Percentiles rank a stretch among this genome's conserved stretches.
Evolutionary conservation across 129 eudicot genomes (phyloP).

Genomic region (Escallonia rubra): DNA sequence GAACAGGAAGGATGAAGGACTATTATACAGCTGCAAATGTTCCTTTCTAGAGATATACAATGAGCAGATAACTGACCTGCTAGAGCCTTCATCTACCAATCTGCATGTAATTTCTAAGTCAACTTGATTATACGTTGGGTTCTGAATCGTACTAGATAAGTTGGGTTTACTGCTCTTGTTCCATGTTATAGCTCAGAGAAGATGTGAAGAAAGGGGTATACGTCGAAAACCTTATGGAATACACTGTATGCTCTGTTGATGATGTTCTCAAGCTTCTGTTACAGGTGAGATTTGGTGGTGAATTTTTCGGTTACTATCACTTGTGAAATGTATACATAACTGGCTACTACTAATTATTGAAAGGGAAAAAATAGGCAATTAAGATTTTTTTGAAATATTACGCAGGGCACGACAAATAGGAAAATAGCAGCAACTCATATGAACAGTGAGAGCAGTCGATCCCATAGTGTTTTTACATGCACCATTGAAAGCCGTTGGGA

Average conservation of each 20-base stretch:
- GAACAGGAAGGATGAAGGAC: conserved; percentile 63
- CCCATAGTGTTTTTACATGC: conserved; percentile 94
- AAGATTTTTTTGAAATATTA: neutral
- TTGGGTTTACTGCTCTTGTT: neutral
- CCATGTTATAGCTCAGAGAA: conserved; percentile 63
- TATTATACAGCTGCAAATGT: conserved; percentile 80
- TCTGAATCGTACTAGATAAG: conserved; percentile 11
- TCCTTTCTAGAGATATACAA: conserved; percentile 92
- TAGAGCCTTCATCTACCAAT: conserved; percentile 80
- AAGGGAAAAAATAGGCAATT: no score
- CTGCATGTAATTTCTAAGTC: conserved; percentile 50
- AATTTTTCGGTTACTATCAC: conserved; percentile 4
- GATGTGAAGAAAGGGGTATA: conserved; percentile 79
- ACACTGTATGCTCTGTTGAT: conserved; percentile 49
- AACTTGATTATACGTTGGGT: neutral
- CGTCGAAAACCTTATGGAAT: conserved; percentile 79
- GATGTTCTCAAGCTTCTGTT: conserved; percentile 74
- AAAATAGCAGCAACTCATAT: conserved; percentile 88
- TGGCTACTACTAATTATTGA: neutral
- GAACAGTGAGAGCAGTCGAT: conserved; percentile 92
- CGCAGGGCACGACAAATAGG: conserved; percentile 82
- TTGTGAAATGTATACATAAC: conserved; percentile 12
- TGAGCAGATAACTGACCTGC: conserved; percentile 87
- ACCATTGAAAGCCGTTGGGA: conserved; percentile 86
- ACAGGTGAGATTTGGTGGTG: conserved; percentile 48